Percentiles rank a stretch among this genome's conserved stretches.
phyloP scores from a whole-genome alignment of 73 alveolate species.

The Effrenium voratum region DNA sequence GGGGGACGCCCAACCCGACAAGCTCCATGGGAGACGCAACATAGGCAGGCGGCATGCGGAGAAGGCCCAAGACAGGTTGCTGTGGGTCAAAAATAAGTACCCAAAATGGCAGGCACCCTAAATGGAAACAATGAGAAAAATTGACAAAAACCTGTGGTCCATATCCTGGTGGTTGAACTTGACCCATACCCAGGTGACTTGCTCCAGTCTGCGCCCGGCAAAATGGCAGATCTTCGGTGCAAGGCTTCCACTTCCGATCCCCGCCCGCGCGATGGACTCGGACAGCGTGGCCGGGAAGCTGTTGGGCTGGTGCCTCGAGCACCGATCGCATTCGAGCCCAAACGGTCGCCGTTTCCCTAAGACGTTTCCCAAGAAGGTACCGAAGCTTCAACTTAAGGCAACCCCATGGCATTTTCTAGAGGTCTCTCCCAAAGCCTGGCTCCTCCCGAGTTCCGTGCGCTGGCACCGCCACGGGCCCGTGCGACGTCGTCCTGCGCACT shows the following conservation, averaged over 20 bases:
- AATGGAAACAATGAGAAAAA: too few relatives aligned
- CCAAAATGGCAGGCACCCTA: too few relatives aligned
- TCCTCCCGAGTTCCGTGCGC: too few relatives aligned
- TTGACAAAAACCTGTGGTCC: background rate
- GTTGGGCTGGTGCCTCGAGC: conserved; percentile 74
- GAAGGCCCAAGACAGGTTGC: background rate
- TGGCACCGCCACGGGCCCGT: conserved; percentile 70
- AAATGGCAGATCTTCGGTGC: background rate
- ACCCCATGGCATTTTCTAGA: background rate
- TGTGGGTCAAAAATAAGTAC: too few relatives aligned
- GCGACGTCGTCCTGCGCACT: too few relatives aligned
- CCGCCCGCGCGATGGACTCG: conserved; percentile 79
- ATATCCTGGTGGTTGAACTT: background rate
- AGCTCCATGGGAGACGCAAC: background rate
- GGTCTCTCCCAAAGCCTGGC: too few relatives aligned
- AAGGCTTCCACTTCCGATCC: too few relatives aligned
- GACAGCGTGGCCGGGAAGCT: conserved; percentile 92
- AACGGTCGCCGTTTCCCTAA: too few relatives aligned
- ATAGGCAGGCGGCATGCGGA: background rate
- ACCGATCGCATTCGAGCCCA: too few relatives aligned
- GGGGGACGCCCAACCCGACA: background rate
- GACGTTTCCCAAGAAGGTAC: background rate
- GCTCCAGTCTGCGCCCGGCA: background rate
- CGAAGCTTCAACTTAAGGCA: background rate
- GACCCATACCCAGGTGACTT: background rate